Evolutionary conservation across 164 flowering plant species (phyloP).

Genomic region (Sextonia rubra): DNA sequence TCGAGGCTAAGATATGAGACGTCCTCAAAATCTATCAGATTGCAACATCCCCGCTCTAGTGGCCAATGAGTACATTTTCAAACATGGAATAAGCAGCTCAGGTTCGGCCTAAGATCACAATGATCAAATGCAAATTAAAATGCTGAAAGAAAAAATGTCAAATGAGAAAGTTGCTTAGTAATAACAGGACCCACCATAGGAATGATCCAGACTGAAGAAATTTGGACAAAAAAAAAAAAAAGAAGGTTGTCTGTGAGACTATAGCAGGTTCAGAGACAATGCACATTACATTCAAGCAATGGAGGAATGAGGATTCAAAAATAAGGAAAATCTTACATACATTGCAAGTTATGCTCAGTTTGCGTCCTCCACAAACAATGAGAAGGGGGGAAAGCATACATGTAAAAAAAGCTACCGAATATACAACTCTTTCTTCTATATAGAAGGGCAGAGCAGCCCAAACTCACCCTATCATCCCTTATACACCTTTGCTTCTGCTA

Average conservation of each 20-base stretch:
- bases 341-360: neutral
- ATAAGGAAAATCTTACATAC: neutral
- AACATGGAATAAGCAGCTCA: no score
- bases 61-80: no score
- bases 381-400: neutral
- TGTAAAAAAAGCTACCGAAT: neutral
- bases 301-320: neutral
- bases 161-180: no score
- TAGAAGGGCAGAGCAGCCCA: neutral
- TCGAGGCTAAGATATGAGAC: no score
- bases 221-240: no score
- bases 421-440: neutral
- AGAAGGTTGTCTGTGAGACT: neutral
- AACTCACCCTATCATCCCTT: neutral
- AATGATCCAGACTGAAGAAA: neutral
- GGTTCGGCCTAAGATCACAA: no score
- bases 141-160: no score
- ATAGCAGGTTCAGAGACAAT: neutral
- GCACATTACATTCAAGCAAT: neutral
- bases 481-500: neutral
- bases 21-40: no score
- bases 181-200: neutral
- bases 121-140: no score
- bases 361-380: neutral
- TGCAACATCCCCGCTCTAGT: no score